Percentiles rank a stretch among this genome's conserved stretches.
These are phyloP conservation scores for Bothriochloa decipiens DNA, from an alignment of 176 grass and related monocot genomes.

Conservation along the genomic window DNA sequence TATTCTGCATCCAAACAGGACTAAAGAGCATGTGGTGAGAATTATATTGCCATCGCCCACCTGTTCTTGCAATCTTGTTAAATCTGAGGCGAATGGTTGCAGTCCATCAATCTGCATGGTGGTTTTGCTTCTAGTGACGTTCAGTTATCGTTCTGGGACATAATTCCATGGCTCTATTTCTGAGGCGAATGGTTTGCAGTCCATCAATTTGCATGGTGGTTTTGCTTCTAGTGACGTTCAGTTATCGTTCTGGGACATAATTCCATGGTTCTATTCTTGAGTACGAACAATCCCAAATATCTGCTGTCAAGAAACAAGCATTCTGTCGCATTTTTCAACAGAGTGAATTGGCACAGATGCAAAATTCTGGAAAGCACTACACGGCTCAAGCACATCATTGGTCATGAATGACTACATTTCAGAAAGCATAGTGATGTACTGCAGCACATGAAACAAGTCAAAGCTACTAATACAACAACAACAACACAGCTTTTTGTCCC, in stretches of 20 bases:
- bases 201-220: no score
- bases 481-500: no score
- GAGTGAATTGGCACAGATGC: not conserved
- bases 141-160: no score
- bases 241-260: no score
- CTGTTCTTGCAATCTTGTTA: not conserved
- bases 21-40: no score
- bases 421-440: not conserved
- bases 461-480: no score
- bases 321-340: not conserved
- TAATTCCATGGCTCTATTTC: no score
- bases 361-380: not conserved
- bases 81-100: not conserved
- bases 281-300: not conserved
- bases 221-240: no score
- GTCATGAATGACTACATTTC: not conserved
- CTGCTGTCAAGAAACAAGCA: not conserved
- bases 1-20: not conserved
- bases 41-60: not conserved
- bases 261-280: not conserved
- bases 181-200: no score
- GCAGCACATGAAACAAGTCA: not conserved
- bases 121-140: not conserved
- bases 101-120: not conserved
- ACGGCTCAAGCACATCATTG: not conserved